These are phyloP conservation scores for Castanospermum australe DNA, from an alignment of 306 rosid species.

Conservation along the genomic window DNA sequence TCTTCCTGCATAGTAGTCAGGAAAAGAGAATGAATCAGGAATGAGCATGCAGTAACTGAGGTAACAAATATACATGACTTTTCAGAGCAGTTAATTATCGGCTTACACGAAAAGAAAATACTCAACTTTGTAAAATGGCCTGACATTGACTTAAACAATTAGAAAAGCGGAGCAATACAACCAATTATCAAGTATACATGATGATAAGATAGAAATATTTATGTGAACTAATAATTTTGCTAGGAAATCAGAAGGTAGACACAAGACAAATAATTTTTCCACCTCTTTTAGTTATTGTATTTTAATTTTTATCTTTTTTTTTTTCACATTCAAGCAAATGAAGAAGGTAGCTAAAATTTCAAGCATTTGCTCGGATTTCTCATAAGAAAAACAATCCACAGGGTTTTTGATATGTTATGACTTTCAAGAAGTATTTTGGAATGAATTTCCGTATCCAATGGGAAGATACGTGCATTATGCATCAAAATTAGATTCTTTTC, in stretches of 20 bases:
- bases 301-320: neutral
- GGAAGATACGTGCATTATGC: neutral
- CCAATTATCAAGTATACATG: neutral
- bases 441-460: neutral
- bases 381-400: neutral
- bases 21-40: neutral
- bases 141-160: neutral
- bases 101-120: neutral
- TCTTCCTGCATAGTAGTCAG: slow-evolving; percentile 53
- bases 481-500: neutral
- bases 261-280: neutral
- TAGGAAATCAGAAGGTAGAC: neutral
- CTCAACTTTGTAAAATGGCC: neutral
- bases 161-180: neutral
- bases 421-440: neutral
- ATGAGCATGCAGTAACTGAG: neutral
- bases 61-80: neutral
- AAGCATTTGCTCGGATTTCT: neutral
- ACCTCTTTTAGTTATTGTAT: neutral
- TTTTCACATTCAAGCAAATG: neutral
- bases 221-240: neutral
- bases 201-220: neutral
- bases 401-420: neutral
- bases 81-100: neutral
- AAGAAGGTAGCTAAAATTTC: neutral